phyloP scores from a whole-genome alignment of 306 rosid genomes.

The Calophaca sinica region DNA sequence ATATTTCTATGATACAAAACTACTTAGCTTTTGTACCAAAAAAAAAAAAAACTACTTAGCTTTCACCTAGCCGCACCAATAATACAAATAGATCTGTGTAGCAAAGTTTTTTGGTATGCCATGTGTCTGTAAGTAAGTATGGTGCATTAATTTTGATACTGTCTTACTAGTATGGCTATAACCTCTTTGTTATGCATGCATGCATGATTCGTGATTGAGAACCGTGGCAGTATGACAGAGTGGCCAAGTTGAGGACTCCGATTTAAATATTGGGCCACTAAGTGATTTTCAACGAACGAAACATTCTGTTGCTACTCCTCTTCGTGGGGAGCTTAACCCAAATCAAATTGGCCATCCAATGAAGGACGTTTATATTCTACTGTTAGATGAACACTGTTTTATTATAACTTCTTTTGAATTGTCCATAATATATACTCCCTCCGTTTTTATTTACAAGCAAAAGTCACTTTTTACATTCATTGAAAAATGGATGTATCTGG shows the following conservation, averaged over 20 bases:
- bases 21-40: not conserved
- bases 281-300: not conserved
- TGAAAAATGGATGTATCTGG: too few relatives aligned
- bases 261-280: not conserved
- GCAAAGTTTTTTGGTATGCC: not conserved
- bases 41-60: not conserved
- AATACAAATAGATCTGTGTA: not conserved
- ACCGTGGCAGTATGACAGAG: not conserved
- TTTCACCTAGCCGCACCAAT: not conserved
- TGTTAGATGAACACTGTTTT: too few relatives aligned
- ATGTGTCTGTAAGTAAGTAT: too few relatives aligned
- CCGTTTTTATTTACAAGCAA: too few relatives aligned
- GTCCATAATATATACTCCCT: too few relatives aligned
- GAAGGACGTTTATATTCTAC: too few relatives aligned
- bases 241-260: not conserved
- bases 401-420: too few relatives aligned
- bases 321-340: too few relatives aligned
- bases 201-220: slow-evolving; percentile 19
- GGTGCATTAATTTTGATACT: slow-evolving; percentile 1
- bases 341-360: too few relatives aligned
- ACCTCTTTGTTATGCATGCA: slow-evolving; percentile 37
- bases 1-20: not conserved
- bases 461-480: too few relatives aligned
- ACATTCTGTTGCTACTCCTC: too few relatives aligned
- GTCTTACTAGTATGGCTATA: not conserved